Percentiles rank a stretch among this genome's conserved stretches.
These are phyloP conservation scores for Obba rivulosa DNA, from an alignment of 768 basidiomycete genomes.

Conservation along the genomic window DNA sequence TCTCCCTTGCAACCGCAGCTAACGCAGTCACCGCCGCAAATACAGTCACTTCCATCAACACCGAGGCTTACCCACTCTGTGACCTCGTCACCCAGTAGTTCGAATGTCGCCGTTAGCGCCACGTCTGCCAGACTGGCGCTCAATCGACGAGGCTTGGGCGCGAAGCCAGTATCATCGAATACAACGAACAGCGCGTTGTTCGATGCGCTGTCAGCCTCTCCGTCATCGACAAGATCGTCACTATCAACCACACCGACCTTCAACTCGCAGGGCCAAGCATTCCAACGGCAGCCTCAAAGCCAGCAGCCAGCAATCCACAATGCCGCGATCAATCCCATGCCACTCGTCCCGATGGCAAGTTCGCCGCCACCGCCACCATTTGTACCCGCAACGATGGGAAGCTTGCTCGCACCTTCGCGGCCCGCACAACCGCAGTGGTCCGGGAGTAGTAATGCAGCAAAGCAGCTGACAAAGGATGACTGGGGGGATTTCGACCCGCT, in stretches of 20 bases:
- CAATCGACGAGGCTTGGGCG: conserved; percentile 29
- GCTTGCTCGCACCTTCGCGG: conserved; percentile 59
- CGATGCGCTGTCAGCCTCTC: conserved; percentile 11
- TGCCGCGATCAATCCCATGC: conserved; percentile 33
- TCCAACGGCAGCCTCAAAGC: conserved; percentile 27
- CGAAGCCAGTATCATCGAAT: conserved; percentile 29
- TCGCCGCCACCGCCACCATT: conserved; percentile 23
- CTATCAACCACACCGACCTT: conserved; percentile 11
- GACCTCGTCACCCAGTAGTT: conserved; percentile 21
- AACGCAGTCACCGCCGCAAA: conserved; percentile 14
- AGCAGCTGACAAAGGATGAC: conserved; percentile 55
- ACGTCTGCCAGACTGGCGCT: conserved; percentile 7
- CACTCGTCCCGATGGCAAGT: conserved; percentile 11
- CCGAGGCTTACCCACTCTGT: conserved; percentile 30
- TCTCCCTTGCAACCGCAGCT: conserved; percentile 10
- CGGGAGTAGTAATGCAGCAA: conserved; percentile 27
- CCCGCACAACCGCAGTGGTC: conserved; percentile 47
- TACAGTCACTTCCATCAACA: conserved; percentile 36
- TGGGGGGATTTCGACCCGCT: conserved; percentile 86
- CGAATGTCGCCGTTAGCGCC: conserved; percentile 1
- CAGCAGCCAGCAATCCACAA: conserved; percentile 53
- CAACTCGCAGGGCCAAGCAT: conserved; percentile 5
- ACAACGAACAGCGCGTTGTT: conserved; percentile 25
- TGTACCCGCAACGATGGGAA: conserved; percentile 35
- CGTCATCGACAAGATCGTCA: conserved; percentile 6